A percentile compares a stretch with the other conserved stretches of the same genome.
Conservation (phyloP, 371 early-diverging fungal genomes). For the Gilbertella persicaria region DNA sequence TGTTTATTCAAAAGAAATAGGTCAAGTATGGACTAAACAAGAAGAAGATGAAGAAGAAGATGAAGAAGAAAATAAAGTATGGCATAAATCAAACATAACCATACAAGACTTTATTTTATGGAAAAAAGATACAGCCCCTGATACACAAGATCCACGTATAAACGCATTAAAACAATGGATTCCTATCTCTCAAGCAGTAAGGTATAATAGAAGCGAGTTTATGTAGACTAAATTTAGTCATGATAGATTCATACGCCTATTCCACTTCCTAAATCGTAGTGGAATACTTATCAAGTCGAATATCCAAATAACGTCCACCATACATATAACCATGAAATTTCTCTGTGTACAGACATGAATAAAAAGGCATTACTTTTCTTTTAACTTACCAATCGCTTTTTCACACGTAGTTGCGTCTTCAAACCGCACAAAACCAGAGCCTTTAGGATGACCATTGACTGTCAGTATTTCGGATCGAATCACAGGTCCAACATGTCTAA, state of each 20-base stretch:
- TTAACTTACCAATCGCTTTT: conserved; percentile 58
- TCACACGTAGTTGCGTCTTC: conserved; percentile 59
- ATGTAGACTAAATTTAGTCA: too few relatives aligned
- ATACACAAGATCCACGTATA: conserved; percentile 17
- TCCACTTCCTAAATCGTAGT: conserved; percentile 21
- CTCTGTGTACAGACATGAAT: conserved; percentile 19
- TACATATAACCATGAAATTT: conserved; percentile 64
- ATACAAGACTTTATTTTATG: conserved; percentile 27
- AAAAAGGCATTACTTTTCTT: neutral
- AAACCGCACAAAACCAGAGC: conserved; percentile 65
- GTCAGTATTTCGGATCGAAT: conserved; percentile 56
- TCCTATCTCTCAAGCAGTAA: conserved; percentile 21
- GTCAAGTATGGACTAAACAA: conserved; percentile 6
- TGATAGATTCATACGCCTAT: conserved; percentile 24
- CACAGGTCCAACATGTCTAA: conserved; percentile 60
- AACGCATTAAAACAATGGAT: conserved; percentile 22
- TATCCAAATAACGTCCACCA: conserved; percentile 60
- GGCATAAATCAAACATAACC: conserved; percentile 15
- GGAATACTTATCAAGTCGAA: conserved; percentile 45
- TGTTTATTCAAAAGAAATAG: neutral
- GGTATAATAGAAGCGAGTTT: too few relatives aligned
- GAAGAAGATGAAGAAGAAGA: conserved; percentile 1
- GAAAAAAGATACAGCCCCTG: conserved; percentile 25
- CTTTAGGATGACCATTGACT: conserved; percentile 59
- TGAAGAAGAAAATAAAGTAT: conserved; percentile 11